phyloP scores from a whole-genome alignment of 2,329 filamentous ascomycete species.

The Botrytis sinoallii region DNA sequence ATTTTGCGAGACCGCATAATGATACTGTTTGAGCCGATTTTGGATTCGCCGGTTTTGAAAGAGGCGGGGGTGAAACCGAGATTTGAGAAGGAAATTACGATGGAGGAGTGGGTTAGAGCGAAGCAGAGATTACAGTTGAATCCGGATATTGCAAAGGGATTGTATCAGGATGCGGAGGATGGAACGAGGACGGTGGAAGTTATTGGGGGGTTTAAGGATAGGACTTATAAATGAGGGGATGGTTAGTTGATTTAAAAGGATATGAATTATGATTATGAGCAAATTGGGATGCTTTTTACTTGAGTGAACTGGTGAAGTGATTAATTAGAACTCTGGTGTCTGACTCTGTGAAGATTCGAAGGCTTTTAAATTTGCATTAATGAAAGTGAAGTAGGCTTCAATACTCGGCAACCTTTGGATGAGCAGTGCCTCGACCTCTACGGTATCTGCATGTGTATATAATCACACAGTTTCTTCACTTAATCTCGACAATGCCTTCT shows the following conservation, averaged over 20 bases:
- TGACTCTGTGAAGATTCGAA: rapidly evolving
- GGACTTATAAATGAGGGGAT: conserved; percentile 29
- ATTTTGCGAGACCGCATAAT: conserved; percentile 42
- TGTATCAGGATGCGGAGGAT: conserved; percentile 38
- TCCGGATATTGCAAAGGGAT: conserved; percentile 37
- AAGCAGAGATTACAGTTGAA: conserved; percentile 41
- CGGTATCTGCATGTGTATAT: not conserved
- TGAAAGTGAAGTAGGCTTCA: not conserved
- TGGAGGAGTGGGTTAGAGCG: conserved; percentile 45
- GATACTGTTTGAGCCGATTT: conserved; percentile 33
- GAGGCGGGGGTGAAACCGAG: conserved; percentile 32
- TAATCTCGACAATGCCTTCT: too few species aligned
- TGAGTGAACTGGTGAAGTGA: not conserved
- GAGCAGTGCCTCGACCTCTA: not conserved
- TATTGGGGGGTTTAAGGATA: conserved; percentile 37
- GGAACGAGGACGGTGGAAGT: conserved; percentile 40
- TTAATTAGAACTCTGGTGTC: not conserved
- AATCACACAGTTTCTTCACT: not conserved
- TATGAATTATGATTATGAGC: not conserved
- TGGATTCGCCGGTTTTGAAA: conserved; percentile 36
- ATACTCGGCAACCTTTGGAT: not conserved
- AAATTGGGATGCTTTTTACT: rapidly evolving
- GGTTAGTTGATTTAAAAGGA: too few species aligned
- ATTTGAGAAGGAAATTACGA: conserved; percentile 44
- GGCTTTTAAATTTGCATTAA: not conserved